Base-by-base conservation (phyloP, 129 eudicot species). In the Logfia minima region DNA sequence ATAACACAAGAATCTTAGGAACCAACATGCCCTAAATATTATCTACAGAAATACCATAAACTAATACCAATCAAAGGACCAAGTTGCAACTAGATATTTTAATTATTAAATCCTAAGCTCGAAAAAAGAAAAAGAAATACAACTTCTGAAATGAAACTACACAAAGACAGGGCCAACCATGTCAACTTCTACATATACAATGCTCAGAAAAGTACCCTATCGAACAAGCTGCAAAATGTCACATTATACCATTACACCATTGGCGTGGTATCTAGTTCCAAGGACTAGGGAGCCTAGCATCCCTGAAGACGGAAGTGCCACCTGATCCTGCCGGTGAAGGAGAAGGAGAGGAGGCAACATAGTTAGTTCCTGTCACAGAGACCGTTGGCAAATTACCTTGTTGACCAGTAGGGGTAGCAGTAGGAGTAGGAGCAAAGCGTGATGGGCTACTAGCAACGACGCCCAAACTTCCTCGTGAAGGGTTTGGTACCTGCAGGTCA, bases 291-390 rank as follows among this genome's bases (percentile, higher is more conserved):
- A 82, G 89, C 83, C 91, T 77, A 6, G 67, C 72, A 67, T 90
- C 98, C 79, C 92, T 79, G 79, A 93, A 88, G 7, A 75, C 90
- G 0, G 97, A 90, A 75, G 97, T 93, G 63, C 97, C 96, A 59
- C 96, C 96, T 3, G 91, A 88, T 71, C 90, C 96, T 22, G 96
- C 98, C 5, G 98, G 98, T 77, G 98, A 93, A 64, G 98, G 98
- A 55, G 98, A 90, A 70, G 96, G 98, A 62, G 98, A 93, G 11
- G 97, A 88, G 63, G 93, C 88, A n/a, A 88, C 48, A 58, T 90
- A 90, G 77, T 85, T 90, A 41, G 98, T 87, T 82, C 92, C 98
- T 2, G 98, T 84, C 45, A 84, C 85, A 81, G 96, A 88, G 18
- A 93, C 86, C n/a, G 92, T 71, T 2, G 87, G 89, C 26, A 84